Base-by-base conservation (phyloP, 2,329 filamentous ascomycete species). In the Xylaria sp. region DNA sequence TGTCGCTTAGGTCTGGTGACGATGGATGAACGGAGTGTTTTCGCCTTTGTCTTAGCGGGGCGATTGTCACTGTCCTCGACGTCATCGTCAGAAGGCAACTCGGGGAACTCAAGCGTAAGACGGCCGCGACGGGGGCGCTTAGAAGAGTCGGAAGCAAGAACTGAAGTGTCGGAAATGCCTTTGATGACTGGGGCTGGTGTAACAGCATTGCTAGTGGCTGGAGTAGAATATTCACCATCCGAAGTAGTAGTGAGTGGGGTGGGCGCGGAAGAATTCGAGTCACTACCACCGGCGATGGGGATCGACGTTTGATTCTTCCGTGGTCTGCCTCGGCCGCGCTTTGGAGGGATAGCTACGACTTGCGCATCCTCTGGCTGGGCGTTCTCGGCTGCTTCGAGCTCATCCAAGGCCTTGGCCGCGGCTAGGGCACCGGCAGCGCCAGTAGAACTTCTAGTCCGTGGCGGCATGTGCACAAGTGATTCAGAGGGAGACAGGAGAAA, bases 181-280 rank as follows among this genome's bases (percentile, higher is more conserved):
- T 69, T 69, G 18, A n/a, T 48, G 15, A 52, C 41, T 25, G 78
- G 78, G 6, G 77, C 78, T 2, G 83, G 83, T 0, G 82, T 84
- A 8, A 80, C 78, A 13, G 79, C 78, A 72, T 78, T 78, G 72
- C 83, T 85, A 25, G 84, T 85, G 34, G 82, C 77, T 2, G 83
- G 82, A 8, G 84, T 85, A 15, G 80, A 80, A 67, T 80, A 80
- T 31, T 81, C 83, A 68, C 80, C 81, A 23, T 80, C 81, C 3
- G 76, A 78, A 18, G 69, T 54, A 10, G 67, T 73, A 34, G 72
- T 71, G 20, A 68, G 63, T 0, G 80, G 80, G 6, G 82, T 82
- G 9, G 80, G 73, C 20, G 77, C 76, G 1, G 81, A 78, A 8
- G 82, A 82, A 20, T 72, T 67, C 37, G 81, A 81, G 23, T 79